Base-by-base conservation (phyloP, 2,329 filamentous ascomycete genomes). In the Penicillium griseofulvum region DNA sequence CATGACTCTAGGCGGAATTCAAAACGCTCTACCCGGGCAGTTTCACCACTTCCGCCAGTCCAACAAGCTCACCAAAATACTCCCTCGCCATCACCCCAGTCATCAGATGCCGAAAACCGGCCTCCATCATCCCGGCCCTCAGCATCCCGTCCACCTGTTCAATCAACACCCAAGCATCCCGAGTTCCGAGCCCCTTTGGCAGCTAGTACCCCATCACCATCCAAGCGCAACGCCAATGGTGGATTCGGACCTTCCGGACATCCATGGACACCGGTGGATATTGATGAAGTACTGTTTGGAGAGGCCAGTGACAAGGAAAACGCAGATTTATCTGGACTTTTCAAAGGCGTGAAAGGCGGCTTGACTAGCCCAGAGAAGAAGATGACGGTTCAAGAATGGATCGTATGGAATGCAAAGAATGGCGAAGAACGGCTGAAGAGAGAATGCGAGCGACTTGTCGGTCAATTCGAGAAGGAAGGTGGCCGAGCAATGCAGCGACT, bases 311-410 rank as follows among this genome's bases (percentile, higher is more conserved):
- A 75, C 47, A 69, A 73, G 61, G 81, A 87, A 62, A 85, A 83
- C 52, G 72, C 74, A 0, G 76, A 74, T 59, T 66, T 77, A 2
- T 76, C 76, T 17, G 73, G 75, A 10, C 75, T 84, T 26, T 70
- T 87, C 16, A 79, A 77, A 53, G 71, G 68, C 12, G 78, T 81
- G 37, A 85, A 83, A 12, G 80, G 80, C 0, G 83, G 83, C 14
- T 75, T 99, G 50, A 87, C 83, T 2, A 88, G 82, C 50, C 83
- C 86, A 0, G 94, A 97, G 77, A 91, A 88, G 78, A 80, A 82
- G 36, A 96, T 99, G 92, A 93, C 87, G 5, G 90, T 97, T 0
- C 91, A 96, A 71, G 87, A 97, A 72, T 99, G 93, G 91, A 88
- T 99, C 37, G 80, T 86, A 55, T 83, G 87, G 74, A 92, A 94